Percentiles rank a stretch among this genome's conserved stretches.
These are phyloP conservation scores for Smithsoniella earleae DNA, from an alignment of 163 green algal species.

Conservation along the genomic window DNA sequence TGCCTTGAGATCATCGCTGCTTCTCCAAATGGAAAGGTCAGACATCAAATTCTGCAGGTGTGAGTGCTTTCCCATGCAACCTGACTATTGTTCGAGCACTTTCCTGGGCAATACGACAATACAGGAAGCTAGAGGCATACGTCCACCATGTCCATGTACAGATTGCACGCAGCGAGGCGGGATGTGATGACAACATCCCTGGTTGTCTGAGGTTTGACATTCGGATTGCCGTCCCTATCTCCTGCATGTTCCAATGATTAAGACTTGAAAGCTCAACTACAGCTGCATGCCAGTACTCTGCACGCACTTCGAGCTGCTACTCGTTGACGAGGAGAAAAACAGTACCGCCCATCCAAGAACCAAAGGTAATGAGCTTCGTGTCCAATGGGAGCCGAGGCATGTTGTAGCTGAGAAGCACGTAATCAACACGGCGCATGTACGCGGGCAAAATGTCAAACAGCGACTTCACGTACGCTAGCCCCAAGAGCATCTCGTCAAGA, in stretches of 20 bases:
- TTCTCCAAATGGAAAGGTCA: constrained; percentile 86
- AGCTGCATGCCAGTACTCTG: too few species aligned
- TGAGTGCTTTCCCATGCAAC: too few species aligned
- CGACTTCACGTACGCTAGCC: constrained; percentile 80
- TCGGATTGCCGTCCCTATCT: constrained; percentile 93
- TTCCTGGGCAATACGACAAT: too few species aligned
- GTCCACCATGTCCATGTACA: constrained; percentile 37
- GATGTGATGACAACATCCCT: constrained; percentile 80
- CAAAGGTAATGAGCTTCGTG: constrained; percentile 69
- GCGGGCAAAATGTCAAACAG: constrained; percentile 81
- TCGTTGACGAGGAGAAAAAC: too few species aligned
- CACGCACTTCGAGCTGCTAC: too few species aligned
- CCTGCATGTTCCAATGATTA: too few species aligned
- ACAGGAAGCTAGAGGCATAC: neutral
- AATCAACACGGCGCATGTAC: constrained; percentile 89
- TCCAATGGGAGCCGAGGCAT: constrained; percentile 71
- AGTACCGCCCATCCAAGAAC: constrained; percentile 87
- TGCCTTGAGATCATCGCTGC: constrained; percentile 45
- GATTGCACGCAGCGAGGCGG: constrained; percentile 51
- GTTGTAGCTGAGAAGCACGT: constrained; percentile 75
- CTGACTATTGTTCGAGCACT: too few species aligned
- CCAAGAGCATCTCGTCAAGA: constrained; percentile 75
- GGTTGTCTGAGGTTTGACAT: constrained; percentile 79
- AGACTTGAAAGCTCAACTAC: too few species aligned
- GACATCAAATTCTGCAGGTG: constrained; percentile 89